Conservation (phyloP, 495 filamentous ascomycete genomes). For the Hyaloscypha finlandica region DNA sequence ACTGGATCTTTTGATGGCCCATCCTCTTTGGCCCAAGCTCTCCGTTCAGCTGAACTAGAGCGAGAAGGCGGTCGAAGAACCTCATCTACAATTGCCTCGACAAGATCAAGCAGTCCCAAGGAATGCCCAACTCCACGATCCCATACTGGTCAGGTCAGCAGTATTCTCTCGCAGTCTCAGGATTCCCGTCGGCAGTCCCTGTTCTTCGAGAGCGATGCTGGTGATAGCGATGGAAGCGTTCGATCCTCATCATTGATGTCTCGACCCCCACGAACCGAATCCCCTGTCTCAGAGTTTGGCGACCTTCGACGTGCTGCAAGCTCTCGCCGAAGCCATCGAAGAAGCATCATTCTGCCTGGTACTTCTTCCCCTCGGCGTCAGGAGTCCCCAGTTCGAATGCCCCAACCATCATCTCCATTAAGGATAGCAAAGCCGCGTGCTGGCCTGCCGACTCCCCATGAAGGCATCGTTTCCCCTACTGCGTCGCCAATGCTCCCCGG, state of each 20-base stretch:
- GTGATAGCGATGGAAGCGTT: slow-evolving; percentile 82
- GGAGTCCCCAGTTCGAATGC: slow-evolving; percentile 74
- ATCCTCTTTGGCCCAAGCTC: slow-evolving; percentile 57
- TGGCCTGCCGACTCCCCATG: slow-evolving; percentile 64
- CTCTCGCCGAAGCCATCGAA: slow-evolving; percentile 75
- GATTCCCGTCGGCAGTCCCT: slow-evolving; percentile 69
- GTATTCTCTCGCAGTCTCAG: slow-evolving; percentile 60
- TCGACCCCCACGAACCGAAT: slow-evolving; percentile 72
- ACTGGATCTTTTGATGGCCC: slow-evolving; percentile 57
- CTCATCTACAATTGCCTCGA: slow-evolving; percentile 49
- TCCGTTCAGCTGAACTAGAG: slow-evolving; percentile 46
- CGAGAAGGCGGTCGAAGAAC: slow-evolving; percentile 37
- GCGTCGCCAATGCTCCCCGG: slow-evolving; percentile 82
- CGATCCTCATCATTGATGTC: slow-evolving; percentile 77
- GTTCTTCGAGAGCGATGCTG: slow-evolving; percentile 73
- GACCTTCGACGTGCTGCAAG: slow-evolving; percentile 69
- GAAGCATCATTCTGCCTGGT: slow-evolving; percentile 77
- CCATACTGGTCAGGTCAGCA: slow-evolving; percentile 63
- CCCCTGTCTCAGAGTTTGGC: slow-evolving; percentile 81
- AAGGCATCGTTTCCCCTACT: slow-evolving; percentile 80
- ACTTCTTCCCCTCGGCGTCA: slow-evolving; percentile 77
- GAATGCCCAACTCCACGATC: slow-evolving; percentile 92
- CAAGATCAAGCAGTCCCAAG: slow-evolving; percentile 86
- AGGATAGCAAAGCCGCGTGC: slow-evolving; percentile 80
- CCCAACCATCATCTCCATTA: slow-evolving; percentile 82